Base-by-base conservation (phyloP, 805 yeast genomes). In the Sugiyamaella qingdaonensis region DNA sequence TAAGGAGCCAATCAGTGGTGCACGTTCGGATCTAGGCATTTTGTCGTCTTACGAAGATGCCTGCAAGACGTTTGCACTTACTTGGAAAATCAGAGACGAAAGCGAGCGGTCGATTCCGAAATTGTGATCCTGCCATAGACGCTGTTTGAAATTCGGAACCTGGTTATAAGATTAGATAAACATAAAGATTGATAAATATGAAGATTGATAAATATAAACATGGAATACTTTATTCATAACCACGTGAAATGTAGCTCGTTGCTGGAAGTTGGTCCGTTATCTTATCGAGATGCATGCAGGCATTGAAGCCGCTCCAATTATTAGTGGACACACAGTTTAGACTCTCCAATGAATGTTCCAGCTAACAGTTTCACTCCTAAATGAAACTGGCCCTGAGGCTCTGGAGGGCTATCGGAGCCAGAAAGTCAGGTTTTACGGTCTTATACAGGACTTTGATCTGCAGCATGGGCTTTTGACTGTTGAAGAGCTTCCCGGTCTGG, bases 61-160 rank as follows among this genome's bases (percentile, higher is more conserved):
- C 14, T 57, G 57, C 49, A 42, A 43, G 49, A 49, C 58, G 7
- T 55, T 55, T 44, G 57, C 51, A 13, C 18, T 57, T 48, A 55
- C 58, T 9, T 50, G 60, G 57, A 55, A 50, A 37, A 57, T 57
- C 34, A 44, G 57, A 14, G 59, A 57, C 8, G 9, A 34, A 34
- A 34, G 37, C 10, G 37, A 34, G 10, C n/a, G 8, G 16, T 14
- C 37, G n/a, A 34, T 4, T 14, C 8, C 37, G 37, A 34, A n/a
- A 14, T 9, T 34, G 3, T 34, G 8, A 34, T 34, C 5, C 29
- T 24, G 29, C 7, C 29, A 24, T 24, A 24, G 29, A 24, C 7
- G 29, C 29, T n/a, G n/a, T n/a, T n/a, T n/a, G n/a, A n/a, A 7
- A 24, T 24, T 24, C 7, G 29, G 29, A 24, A 24, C 29, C 29